These are phyloP conservation scores for Xylona heveae DNA, from an alignment of 495 filamentous ascomycete species.

Conservation along the genomic window DNA sequence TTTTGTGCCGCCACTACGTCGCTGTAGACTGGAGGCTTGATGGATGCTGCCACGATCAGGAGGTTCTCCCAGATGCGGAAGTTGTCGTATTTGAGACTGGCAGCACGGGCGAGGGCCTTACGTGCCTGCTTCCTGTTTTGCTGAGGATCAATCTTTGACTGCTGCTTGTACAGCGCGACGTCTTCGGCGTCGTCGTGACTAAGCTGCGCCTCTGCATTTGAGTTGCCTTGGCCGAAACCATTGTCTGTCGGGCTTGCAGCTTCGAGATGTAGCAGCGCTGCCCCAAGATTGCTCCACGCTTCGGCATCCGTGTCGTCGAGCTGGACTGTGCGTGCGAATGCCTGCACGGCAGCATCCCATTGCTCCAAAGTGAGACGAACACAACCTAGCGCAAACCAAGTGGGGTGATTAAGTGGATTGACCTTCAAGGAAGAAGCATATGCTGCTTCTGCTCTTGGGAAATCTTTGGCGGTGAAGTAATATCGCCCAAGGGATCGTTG, in stretches of 20 bases:
- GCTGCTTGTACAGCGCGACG: conserved; percentile 8
- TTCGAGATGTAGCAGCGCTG: conserved; percentile 34
- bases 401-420: conserved; percentile 56
- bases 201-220: conserved; percentile 8
- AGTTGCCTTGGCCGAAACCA: background rate
- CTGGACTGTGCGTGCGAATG: conserved; percentile 59
- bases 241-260: conserved; percentile 4
- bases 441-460: conserved; percentile 49
- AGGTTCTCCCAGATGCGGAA: conserved; percentile 93
- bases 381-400: conserved; percentile 84
- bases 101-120: conserved; percentile 63
- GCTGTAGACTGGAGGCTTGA: conserved; percentile 47
- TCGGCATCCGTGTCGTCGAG: conserved; percentile 77
- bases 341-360: conserved; percentile 65
- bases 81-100: conserved; percentile 56
- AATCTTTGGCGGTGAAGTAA: conserved; percentile 39
- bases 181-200: conserved; percentile 11
- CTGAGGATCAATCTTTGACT: conserved; percentile 21
- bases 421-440: conserved; percentile 56
- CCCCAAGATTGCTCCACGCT: conserved; percentile 87
- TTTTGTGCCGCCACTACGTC: conserved; percentile 54
- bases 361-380: conserved; percentile 54
- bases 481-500: conserved; percentile 70
- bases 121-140: conserved; percentile 54
- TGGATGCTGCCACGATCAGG: conserved; percentile 58